These are phyloP conservation scores for Puccinellia tenuiflora DNA, from an alignment of 176 grass and related monocot genomes.

Conservation along the genomic window DNA sequence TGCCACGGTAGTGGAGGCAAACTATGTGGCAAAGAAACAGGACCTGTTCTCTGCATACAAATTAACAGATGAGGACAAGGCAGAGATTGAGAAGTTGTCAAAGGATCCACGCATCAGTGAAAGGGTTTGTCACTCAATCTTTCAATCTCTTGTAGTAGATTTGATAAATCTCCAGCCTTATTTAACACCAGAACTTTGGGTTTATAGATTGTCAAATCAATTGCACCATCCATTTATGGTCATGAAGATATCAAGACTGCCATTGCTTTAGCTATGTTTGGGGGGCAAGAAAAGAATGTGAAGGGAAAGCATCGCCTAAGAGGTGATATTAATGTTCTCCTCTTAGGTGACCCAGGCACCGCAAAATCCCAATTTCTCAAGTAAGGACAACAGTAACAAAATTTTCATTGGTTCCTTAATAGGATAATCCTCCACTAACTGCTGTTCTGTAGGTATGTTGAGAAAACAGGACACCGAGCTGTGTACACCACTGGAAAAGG, in stretches of 20 bases:
- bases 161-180: not conserved
- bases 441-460: conserved; percentile 65
- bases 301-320: conserved; percentile 91
- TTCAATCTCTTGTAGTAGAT: conserved; percentile 11
- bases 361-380: conserved; percentile 99
- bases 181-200: not conserved
- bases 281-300: conserved; percentile 90
- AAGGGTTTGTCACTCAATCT: conserved; percentile 60
- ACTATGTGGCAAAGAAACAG: conserved; percentile 92
- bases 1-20: conserved; percentile 91
- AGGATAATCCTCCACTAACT: conserved; percentile 7
- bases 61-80: conserved; percentile 94
- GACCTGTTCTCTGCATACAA: conserved; percentile 98
- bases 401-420: not conserved
- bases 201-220: conserved; percentile 88
- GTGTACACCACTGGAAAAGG: conserved; percentile 99
- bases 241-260: conserved; percentile 98
- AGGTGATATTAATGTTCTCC: conserved; percentile 96
- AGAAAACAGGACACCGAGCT: conserved; percentile 94
- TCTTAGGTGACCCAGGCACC: conserved; percentile 92
- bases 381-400: conserved; percentile 38
- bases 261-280: conserved; percentile 96
- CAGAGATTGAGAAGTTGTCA: conserved; percentile 91
- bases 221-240: conserved; percentile 96
- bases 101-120: conserved; percentile 96